Evolutionary conservation across 176 grass and related monocot genomes (phyloP).

Genomic region (Aegilops umbellulata): DNA sequence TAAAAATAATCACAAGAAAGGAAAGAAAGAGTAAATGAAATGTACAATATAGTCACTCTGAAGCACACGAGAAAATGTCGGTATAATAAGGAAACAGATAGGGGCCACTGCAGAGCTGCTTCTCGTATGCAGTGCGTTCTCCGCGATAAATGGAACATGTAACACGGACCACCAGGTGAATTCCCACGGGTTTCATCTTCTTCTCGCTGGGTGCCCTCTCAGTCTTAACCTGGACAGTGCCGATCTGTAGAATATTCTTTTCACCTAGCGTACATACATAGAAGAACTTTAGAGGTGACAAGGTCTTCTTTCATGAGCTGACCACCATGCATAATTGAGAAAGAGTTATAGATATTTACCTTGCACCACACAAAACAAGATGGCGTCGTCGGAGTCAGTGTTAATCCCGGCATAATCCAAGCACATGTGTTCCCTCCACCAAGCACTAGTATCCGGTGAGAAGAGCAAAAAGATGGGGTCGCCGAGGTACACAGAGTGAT

Average conservation of each 20-base stretch:
- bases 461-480: too few species aligned
- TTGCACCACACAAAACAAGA: neutral
- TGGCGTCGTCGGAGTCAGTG: neutral
- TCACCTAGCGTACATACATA: neutral
- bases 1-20: too few species aligned
- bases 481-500: neutral
- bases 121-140: neutral
- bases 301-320: neutral
- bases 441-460: too few species aligned
- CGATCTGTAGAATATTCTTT: neutral
- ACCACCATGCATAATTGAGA: neutral
- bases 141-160: neutral
- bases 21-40: too few species aligned
- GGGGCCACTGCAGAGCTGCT: neutral
- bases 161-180: neutral
- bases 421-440: neutral
- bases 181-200: neutral
- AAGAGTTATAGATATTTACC: neutral
- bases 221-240: neutral
- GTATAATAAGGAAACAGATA: too few species aligned
- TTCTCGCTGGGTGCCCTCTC: neutral
- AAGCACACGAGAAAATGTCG: too few species aligned
- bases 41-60: too few species aligned
- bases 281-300: neutral
- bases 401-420: neutral